phyloP scores from a whole-genome alignment of 768 basidiomycete species.

The Panaeolus cyanescens region DNA sequence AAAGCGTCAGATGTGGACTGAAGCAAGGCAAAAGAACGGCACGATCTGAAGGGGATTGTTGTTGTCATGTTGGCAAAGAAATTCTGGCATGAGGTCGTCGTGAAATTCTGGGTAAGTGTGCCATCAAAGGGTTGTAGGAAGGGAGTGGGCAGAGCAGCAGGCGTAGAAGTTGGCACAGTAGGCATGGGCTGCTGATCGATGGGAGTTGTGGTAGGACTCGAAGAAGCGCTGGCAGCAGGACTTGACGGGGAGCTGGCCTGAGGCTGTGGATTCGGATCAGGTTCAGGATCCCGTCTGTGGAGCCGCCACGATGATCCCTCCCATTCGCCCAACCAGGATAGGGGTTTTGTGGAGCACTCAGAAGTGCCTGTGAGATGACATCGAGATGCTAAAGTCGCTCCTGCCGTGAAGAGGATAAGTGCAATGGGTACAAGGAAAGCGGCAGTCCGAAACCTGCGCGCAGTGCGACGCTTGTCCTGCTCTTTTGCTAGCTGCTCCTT shows the following conservation, averaged over 20 bases:
- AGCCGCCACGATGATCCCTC: constrained; percentile 35
- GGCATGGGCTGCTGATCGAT: constrained; percentile 36
- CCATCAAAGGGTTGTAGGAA: constrained; percentile 79
- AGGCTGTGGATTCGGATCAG: constrained; percentile 15
- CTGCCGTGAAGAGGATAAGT: constrained; percentile 55
- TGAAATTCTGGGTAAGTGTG: constrained; percentile 64
- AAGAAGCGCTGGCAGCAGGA: constrained; percentile 15
- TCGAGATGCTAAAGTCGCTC: constrained; percentile 38
- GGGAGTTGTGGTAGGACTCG: constrained; percentile 20
- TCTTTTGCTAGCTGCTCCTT: not conserved
- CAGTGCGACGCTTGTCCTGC: constrained; percentile 41
- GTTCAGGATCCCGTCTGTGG: constrained; percentile 43
- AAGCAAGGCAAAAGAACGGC: constrained; percentile 75
- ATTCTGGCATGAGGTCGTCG: constrained; percentile 59
- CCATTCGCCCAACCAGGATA: constrained; percentile 30
- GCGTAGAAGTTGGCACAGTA: constrained; percentile 43
- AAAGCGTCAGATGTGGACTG: constrained; percentile 56
- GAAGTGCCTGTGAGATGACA: constrained; percentile 42
- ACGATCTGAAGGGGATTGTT: constrained; percentile 60
- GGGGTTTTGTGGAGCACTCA: constrained; percentile 18
- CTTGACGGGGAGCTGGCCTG: constrained; percentile 8
- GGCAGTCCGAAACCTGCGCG: constrained; percentile 49
- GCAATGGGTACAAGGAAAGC: constrained; percentile 57
- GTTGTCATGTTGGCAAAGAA: constrained; percentile 82
- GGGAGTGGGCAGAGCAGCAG: constrained; percentile 66